Base-by-base conservation (phyloP, 805 yeast genomes). In the Candida montana region DNA sequence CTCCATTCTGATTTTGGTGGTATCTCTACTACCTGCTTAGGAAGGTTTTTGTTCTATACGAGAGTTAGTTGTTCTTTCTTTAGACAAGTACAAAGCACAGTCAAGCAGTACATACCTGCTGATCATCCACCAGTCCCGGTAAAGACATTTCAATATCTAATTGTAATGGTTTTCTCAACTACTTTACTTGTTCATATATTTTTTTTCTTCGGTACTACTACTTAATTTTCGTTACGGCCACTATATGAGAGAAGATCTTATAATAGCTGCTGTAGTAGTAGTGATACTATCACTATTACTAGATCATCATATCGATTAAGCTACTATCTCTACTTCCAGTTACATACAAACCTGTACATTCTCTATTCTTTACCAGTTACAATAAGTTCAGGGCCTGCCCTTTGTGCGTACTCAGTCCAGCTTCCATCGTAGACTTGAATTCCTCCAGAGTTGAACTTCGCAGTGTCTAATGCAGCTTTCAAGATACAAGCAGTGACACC, bases 401-500 rank as follows among this genome's bases (percentile, higher is more conserved):
- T 71, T 58, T 74, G 80, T 5, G 87, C 91, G 85, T 91, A 87
- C 55, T 88, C 96, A 7, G 81, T 76, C 95, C 95, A 85, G 33
- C 87, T 78, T 10, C 95, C 99, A 54, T 93, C 99, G 53, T 84
- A 84, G 18, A 84, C 74, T 31, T 72, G 71, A 12, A 81, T 65
- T 16, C 69, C 72, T 5, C 59, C 61, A 7, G 68, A 57, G 31
- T 66, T 60, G 24, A 68, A 64, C 0, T 78, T 79, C 10, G 75
- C 69, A n/a, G 65, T 55, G 42, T 78, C 80, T 32, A 84, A 59
- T 2, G 95, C 98, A 8, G 83, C 67, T 61, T 85, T 83, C 35
- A 91, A 72, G 31, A 93, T 79, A 48, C 91, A 87, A 1, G 97
- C 98, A 10, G 97, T 82, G 37, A 93, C 97, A 35, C 98, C 99